A percentile compares a stretch with the other conserved stretches of the same genome.
Evolutionary conservation across 73 alveolate species (phyloP).

Genomic region (Blepharisma japonicum): DNA sequence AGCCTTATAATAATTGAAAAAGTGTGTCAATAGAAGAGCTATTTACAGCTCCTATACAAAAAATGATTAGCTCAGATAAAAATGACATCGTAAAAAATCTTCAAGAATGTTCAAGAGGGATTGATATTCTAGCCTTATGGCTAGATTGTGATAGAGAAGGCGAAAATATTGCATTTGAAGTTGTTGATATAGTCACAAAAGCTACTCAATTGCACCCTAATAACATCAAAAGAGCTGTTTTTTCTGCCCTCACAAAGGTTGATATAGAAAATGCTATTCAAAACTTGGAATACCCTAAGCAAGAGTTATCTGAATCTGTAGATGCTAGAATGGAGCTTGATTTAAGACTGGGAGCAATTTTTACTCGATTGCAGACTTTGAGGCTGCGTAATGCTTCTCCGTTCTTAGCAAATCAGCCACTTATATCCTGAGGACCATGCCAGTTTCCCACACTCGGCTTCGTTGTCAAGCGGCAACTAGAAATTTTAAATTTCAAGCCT

Average conservation of each 20-base stretch:
- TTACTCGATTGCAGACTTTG: conserved; percentile 91
- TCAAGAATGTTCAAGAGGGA: conserved; percentile 39
- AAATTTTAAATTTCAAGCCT: conserved; percentile 89
- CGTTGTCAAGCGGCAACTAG: conserved; percentile 89
- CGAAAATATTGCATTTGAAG: conserved; percentile 98
- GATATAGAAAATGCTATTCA: conserved; percentile 36
- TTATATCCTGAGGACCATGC: conserved; percentile 98
- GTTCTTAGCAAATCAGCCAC: conserved; percentile 34
- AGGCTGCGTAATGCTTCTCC: conserved; percentile 45
- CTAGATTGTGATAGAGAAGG: conserved; percentile 99
- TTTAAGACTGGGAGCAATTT: conserved; percentile 96
- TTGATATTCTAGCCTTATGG: conserved; percentile 87
- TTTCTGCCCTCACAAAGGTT: conserved; percentile 73
- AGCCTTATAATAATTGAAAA: conserved; percentile 39
- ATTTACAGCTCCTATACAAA: conserved; percentile 40
- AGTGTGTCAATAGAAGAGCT: conserved; percentile 37
- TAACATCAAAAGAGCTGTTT: conserved; percentile 75
- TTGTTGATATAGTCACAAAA: conserved; percentile 32
- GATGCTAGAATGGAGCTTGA: conserved; percentile 91
- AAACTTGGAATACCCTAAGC: conserved; percentile 86
- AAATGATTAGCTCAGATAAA: conserved; percentile 36
- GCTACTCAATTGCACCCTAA: conserved; percentile 29
- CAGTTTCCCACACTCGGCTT: conserved; percentile 99
- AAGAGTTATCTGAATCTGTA: conserved; percentile 95
- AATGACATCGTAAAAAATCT: conserved; percentile 31